These are phyloP conservation scores for Macaranga tanarius DNA, from an alignment of 441 rosid genomes.

Conservation along the genomic window DNA sequence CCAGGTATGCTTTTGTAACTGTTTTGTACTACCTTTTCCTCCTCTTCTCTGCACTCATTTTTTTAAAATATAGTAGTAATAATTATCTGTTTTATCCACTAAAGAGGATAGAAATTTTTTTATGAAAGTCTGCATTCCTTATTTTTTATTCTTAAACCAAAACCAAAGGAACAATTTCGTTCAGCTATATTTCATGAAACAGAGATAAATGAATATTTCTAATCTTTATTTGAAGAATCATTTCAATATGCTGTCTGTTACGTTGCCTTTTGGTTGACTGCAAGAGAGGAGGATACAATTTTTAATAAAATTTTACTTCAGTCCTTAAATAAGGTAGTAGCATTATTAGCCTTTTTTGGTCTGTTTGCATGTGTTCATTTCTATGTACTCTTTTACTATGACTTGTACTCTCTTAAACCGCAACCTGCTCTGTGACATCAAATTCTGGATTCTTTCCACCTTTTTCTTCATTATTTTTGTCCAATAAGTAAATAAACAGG, in stretches of 20 bases:
- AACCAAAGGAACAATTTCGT: background rate
- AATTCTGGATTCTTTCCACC: background rate
- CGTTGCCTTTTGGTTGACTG: background rate
- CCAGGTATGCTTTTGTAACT: constrained; percentile 48
- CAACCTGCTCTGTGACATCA: background rate
- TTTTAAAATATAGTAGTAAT: background rate
- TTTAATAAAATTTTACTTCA: background rate
- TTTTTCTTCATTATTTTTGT: too few relatives aligned
- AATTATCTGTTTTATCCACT: background rate
- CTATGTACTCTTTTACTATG: too few relatives aligned
- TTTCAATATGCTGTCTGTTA: background rate
- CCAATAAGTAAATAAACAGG: too few relatives aligned
- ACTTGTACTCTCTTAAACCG: background rate
- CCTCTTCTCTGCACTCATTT: background rate
- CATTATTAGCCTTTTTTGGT: background rate
- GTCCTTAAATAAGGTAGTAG: background rate
- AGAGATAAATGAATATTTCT: background rate
- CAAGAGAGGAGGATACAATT: background rate
- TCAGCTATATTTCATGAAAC: background rate
- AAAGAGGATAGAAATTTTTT: background rate
- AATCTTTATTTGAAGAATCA: background rate
- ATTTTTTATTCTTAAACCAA: background rate
- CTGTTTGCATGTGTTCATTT: too few relatives aligned
- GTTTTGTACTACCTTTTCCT: background rate
- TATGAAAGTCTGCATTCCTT: background rate